These are phyloP conservation scores for Fraxinus excelsior DNA, from an alignment of 257 asterid genomes.

Conservation along the genomic window DNA sequence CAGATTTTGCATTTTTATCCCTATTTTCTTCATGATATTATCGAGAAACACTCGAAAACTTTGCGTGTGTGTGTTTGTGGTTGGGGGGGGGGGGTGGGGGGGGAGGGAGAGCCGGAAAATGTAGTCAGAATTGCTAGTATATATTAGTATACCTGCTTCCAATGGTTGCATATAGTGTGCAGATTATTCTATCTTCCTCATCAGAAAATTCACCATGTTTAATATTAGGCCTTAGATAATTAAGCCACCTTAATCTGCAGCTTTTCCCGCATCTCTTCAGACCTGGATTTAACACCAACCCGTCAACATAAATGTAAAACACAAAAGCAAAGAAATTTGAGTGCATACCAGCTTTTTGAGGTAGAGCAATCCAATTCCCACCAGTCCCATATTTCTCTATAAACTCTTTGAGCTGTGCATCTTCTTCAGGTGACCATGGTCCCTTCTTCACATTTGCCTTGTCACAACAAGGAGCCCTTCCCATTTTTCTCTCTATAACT, in stretches of 20 bases:
- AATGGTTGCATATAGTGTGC: not conserved
- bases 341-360: not conserved
- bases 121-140: no score
- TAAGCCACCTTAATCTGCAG: slow-evolving; percentile 18
- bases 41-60: not conserved
- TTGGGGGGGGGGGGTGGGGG: no score
- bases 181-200: not conserved
- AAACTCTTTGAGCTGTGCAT: slow-evolving; percentile 4
- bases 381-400: slow-evolving; percentile 17
- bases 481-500: slow-evolving; percentile 9
- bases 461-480: slow-evolving; percentile 25
- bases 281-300: not conserved
- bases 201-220: slow-evolving; percentile 15
- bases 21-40: no score
- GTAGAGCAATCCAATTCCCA: slow-evolving; percentile 21
- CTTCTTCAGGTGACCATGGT: slow-evolving; percentile 26
- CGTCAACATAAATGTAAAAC: not conserved
- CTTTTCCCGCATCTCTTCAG: slow-evolving; percentile 19
- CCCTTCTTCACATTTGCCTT: slow-evolving; percentile 17
- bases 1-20: no score
- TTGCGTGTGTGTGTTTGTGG: no score
- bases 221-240: slow-evolving; percentile 17
- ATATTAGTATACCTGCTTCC: no score
- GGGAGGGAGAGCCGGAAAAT: no score
- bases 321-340: not conserved